Evolutionary conservation across 2,329 filamentous ascomycete species (phyloP).

Genomic region (Talaromyces sp.): DNA sequence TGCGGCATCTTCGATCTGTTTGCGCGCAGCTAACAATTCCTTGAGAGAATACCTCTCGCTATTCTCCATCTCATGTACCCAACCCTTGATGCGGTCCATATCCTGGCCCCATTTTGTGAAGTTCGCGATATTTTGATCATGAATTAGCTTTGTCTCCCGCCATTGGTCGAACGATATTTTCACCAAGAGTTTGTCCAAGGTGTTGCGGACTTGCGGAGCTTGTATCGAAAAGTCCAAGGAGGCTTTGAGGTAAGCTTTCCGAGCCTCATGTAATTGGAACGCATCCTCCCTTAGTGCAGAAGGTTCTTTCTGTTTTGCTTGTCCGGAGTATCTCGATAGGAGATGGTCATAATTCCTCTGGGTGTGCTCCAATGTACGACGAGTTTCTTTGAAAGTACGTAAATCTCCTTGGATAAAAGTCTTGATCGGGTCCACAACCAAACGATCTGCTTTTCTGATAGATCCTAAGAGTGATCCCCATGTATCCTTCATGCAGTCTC

Average conservation of each 20-base stretch:
- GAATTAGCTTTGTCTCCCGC: conserved; percentile 71
- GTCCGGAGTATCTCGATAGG: conserved; percentile 72
- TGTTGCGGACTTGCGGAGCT: conserved; percentile 76
- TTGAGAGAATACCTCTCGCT: conserved; percentile 77
- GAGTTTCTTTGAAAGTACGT: conserved; percentile 77
- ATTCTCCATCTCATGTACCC: conserved; percentile 89
- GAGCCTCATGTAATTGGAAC: conserved; percentile 87
- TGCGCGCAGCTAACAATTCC: conserved; percentile 72
- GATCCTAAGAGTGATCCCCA: conserved; percentile 71
- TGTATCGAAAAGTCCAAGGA: conserved; percentile 90
- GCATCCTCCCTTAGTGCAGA: conserved; percentile 90
- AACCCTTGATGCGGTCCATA: conserved; percentile 86
- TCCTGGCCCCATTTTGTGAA: conserved; percentile 68
- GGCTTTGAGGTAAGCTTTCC: conserved; percentile 83
- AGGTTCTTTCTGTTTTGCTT: conserved; percentile 90
- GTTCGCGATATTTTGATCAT: conserved; percentile 57
- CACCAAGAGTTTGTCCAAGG: conserved; percentile 81
- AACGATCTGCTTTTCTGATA: conserved; percentile 70
- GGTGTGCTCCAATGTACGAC: conserved; percentile 67
- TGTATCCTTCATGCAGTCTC: conserved; percentile 80
- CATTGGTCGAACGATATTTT: conserved; percentile 80
- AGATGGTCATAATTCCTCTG: conserved; percentile 82
- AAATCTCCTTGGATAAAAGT: conserved; percentile 74
- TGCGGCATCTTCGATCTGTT: conserved; percentile 74
- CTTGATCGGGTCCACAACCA: conserved; percentile 76